Percentiles rank a stretch among this genome's conserved stretches.
These are phyloP conservation scores for Amanita polypyramis DNA, from an alignment of 768 basidiomycete genomes.

Conservation along the genomic window DNA sequence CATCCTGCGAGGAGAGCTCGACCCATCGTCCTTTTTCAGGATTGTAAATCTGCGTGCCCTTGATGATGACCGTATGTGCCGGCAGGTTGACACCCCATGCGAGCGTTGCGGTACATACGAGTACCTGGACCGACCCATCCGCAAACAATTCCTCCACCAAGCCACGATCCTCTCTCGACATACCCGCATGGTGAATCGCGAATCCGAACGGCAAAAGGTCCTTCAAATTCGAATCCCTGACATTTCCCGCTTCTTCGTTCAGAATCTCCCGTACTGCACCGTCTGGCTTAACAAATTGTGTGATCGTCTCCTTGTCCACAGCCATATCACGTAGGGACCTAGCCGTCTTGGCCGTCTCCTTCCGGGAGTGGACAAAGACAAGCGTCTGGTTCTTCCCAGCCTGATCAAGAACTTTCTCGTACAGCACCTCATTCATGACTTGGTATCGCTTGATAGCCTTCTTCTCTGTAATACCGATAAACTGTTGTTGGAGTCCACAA, in stretches of 20 bases:
- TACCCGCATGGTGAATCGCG: slow-evolving; percentile 96
- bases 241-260: slow-evolving; percentile 70
- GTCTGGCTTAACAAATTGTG: slow-evolving; percentile 91
- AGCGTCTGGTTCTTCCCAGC: slow-evolving; percentile 80
- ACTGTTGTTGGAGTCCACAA: slow-evolving; percentile 92
- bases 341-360: slow-evolving; percentile 97
- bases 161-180: slow-evolving; percentile 84
- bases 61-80: slow-evolving; percentile 97
- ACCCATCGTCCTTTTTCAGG: slow-evolving; percentile 98
- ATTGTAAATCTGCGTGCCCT: slow-evolving; percentile 99
- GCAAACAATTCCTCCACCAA: slow-evolving; percentile 92
- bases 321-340: slow-evolving; percentile 91
- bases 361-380: slow-evolving; percentile 96
- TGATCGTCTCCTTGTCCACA: slow-evolving; percentile 93
- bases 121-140: slow-evolving; percentile 85
- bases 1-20: slow-evolving; percentile 91
- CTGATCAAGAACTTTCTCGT: slow-evolving; percentile 96
- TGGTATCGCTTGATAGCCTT: slow-evolving; percentile 98
- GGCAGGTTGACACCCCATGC: slow-evolving; percentile 99
- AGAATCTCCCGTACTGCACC: slow-evolving; percentile 87
- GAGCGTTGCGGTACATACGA: slow-evolving; percentile 95
- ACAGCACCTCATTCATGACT: slow-evolving; percentile 97
- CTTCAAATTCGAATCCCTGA: slow-evolving; percentile 72
- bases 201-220: slow-evolving; percentile 96
- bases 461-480: slow-evolving; percentile 97